Conservation (phyloP, 306 rosid genomes). For the Cotoneaster glaucophyllus region DNA sequence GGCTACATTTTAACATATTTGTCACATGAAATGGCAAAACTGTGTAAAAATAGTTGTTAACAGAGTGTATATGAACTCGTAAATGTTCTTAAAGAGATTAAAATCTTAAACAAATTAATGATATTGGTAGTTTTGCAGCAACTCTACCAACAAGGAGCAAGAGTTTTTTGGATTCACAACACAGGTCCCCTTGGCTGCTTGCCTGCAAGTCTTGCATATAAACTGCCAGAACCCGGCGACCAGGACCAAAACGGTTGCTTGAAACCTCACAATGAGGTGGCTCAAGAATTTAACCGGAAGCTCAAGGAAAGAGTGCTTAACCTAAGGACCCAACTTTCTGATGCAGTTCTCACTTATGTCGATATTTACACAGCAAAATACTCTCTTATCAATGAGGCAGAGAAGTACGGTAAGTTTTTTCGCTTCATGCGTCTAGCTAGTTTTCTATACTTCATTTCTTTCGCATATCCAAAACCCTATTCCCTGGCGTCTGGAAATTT, state of each 20-base stretch:
- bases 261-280: constrained; percentile 16
- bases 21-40: background rate
- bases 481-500: background rate
- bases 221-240: background rate
- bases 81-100: background rate
- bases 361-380: constrained; percentile 21
- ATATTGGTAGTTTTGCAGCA: constrained; percentile 11
- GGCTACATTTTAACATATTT: background rate
- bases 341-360: constrained; percentile 9
- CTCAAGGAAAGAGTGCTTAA: constrained; percentile 19
- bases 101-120: background rate
- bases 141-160: constrained; percentile 15
- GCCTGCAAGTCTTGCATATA: background rate
- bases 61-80: background rate
- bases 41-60: background rate
- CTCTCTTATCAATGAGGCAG: constrained; percentile 14
- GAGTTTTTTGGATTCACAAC: constrained; percentile 22
- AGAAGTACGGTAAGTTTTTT: constrained; percentile 17
- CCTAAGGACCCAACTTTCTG: constrained; percentile 3
- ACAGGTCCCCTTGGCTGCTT: constrained; percentile 30
- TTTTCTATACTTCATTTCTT: background rate
- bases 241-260: constrained; percentile 15
- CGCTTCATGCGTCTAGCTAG: background rate
- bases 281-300: constrained; percentile 21
- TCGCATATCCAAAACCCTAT: background rate